phyloP scores from a whole-genome alignment of 2,329 filamentous ascomycete species.

The Dactylellina drechsleri region DNA sequence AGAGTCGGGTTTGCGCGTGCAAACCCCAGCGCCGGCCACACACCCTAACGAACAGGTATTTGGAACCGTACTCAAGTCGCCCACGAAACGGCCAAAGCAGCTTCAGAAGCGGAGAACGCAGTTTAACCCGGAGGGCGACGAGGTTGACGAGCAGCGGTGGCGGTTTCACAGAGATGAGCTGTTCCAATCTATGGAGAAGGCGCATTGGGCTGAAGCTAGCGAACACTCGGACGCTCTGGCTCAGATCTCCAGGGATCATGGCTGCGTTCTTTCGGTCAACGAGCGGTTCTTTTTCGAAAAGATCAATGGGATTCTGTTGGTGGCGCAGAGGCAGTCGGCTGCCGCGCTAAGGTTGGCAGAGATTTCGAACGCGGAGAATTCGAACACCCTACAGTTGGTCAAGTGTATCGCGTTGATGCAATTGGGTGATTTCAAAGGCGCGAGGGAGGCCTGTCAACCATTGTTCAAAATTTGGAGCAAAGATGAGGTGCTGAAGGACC shows the following conservation, averaged over 20 bases:
- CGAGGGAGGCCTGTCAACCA: constrained; percentile 49
- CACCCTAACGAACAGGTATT: constrained; percentile 41
- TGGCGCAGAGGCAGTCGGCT: constrained; percentile 47
- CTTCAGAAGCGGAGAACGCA: constrained; percentile 35
- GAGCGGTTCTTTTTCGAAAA: constrained; percentile 54
- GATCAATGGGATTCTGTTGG: constrained; percentile 52
- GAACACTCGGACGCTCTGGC: constrained; percentile 49
- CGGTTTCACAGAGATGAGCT: constrained; percentile 52
- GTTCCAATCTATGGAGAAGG: constrained; percentile 47
- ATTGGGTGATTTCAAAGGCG: constrained; percentile 48
- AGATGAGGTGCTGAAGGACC: constrained; percentile 52
- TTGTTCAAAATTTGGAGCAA: constrained; percentile 52
- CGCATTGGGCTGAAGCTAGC: constrained; percentile 47
- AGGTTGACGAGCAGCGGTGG: constrained; percentile 53
- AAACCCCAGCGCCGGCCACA: constrained; percentile 13
- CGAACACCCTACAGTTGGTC: constrained; percentile 50
- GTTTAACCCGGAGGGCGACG: constrained; percentile 50
- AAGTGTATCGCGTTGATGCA: constrained; percentile 53
- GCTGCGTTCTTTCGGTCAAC: constrained; percentile 49
- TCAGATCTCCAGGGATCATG: constrained; percentile 50
- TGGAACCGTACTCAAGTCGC: constrained; percentile 43
- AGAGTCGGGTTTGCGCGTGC: constrained; percentile 16
- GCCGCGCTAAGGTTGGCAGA: constrained; percentile 47
- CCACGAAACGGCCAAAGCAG: constrained; percentile 32
- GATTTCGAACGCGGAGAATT: constrained; percentile 44